Evolutionary conservation across 208 protist genomes (phyloP), one percentile per base, ranked within the genome.

Genomic region (Leishmania lainsoni): DNA sequence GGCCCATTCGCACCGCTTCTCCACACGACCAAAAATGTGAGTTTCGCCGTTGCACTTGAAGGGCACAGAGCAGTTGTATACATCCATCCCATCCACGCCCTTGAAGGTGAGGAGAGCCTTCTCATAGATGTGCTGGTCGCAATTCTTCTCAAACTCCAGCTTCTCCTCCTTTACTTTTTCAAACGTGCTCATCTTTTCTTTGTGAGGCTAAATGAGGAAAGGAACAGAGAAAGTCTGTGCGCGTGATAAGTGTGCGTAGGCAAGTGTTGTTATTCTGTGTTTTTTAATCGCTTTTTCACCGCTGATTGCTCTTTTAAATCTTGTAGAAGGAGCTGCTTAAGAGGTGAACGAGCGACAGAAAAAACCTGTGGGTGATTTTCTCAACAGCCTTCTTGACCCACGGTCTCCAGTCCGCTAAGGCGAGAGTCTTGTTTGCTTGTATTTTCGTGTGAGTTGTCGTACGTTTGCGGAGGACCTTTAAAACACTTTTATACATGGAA

Each of bases 41-140:
- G 69, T 52, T 66, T 81, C 80, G 54, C 89, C 89, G 61, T 86
- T 89, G 82, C 86, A 88, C 76, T 78, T 83, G 80, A 93, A 93
- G 26, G 89, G 89, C 4, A 89, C 83, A n/a, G 89, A 93, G 80
- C 89, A 93, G 76, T 93, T 93, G 85, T 93, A 93, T 39, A 93
- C 89, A 83, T 93, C 89, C 79, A 80, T 87, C 3, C 89, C 89
- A n/a, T 93, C 87, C n/a, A 93, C 87, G 39, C 89, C 89, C 74
- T 90, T 89, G 82, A 93, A 93, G 66, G 87, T 91, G 48, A 93
- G 75, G 3, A 93, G 61, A 1, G 76, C 85, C 63, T 69, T 90
- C 32, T 93, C 89, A 52, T 91, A 90, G 6, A 91, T 80, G 59
- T 79, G 78, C 79, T 87, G 76, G 39, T 83, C 78, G 49, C 77